A percentile compares a stretch with the other conserved stretches of the same genome.
These are phyloP conservation scores for Globisporangium yorkense DNA, from an alignment of 352 stramenopile species.

Conservation along the genomic window DNA sequence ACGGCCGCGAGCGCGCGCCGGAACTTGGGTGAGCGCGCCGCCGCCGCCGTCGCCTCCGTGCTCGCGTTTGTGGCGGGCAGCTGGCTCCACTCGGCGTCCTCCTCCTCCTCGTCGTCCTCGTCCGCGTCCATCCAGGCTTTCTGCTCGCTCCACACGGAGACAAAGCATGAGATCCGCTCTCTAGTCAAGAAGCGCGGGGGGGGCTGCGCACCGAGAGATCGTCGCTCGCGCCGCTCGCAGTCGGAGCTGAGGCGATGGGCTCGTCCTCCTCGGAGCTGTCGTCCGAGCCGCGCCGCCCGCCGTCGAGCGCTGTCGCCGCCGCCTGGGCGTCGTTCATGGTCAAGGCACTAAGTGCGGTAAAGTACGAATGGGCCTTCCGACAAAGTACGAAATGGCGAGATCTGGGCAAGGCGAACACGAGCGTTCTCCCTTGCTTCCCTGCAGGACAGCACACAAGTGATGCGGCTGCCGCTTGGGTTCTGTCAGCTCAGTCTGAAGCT, in stretches of 20 bases:
- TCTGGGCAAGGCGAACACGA: too few species aligned
- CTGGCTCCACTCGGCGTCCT: slow-evolving; percentile 71
- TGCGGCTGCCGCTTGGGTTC: too few species aligned
- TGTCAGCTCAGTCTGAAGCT: too few species aligned
- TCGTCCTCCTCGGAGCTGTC: slow-evolving; percentile 87
- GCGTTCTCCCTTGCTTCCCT: too few species aligned
- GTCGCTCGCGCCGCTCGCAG: slow-evolving; percentile 6
- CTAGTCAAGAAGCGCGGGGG: not conserved
- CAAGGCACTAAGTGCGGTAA: too few species aligned
- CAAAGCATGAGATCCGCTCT: not conserved
- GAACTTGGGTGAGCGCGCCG: slow-evolving; percentile 35
- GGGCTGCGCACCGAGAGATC: not conserved
- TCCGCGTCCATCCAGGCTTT: slow-evolving; percentile 73
- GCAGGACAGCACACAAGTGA: too few species aligned
- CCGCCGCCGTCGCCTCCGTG: not conserved
- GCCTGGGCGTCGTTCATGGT: not conserved
- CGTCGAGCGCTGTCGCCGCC: not conserved
- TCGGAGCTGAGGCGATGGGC: slow-evolving; percentile 33
- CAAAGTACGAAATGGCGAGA: too few species aligned
- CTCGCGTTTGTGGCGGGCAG: slow-evolving; percentile 14
- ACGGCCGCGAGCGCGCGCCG: slow-evolving; percentile 48
- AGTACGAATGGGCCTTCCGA: too few species aligned
- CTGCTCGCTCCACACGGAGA: slow-evolving; percentile 15
- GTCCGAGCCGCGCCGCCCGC: slow-evolving; percentile 24
- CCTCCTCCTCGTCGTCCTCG: slow-evolving; percentile 76